Conservation (phyloP, 1,284 basidiomycete species). For the Flammula alnicola region DNA sequence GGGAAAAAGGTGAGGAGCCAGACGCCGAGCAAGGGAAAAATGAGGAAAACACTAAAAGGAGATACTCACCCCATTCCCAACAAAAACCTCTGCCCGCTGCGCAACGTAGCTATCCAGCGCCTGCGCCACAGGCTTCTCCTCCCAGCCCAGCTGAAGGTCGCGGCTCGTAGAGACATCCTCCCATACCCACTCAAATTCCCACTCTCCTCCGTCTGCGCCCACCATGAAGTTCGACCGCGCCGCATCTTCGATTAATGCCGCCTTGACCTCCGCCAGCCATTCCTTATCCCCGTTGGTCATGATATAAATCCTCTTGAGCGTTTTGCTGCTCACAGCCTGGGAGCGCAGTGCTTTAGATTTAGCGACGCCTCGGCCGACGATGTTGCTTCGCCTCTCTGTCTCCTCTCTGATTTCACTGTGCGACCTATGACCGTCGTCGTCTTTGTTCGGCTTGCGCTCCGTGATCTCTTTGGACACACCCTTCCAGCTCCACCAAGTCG, state of each 20-base stretch:
- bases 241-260: slow-evolving; percentile 41
- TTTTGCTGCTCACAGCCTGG: no score
- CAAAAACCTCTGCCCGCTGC: slow-evolving; percentile 51
- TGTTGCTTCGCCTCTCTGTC: no score
- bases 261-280: slow-evolving; percentile 53
- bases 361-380: no score
- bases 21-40: no score
- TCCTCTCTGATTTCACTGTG: no score
- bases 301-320: slow-evolving; percentile 44
- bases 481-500: background rate
- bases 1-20: no score
- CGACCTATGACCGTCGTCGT: no score
- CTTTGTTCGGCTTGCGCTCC: no score
- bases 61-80: slow-evolving; percentile 58
- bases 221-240: slow-evolving; percentile 30
- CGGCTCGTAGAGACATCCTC: slow-evolving; percentile 48
- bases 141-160: slow-evolving; percentile 47
- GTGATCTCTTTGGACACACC: no score
- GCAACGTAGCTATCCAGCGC: slow-evolving; percentile 58
- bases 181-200: slow-evolving; percentile 33
- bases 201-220: background rate
- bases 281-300: slow-evolving; percentile 56
- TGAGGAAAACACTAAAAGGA: slow-evolving; percentile 8
- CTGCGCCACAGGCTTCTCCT: slow-evolving; percentile 51
- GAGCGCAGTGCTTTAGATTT: no score